These are phyloP conservation scores for Penicillium subrubescens DNA, from an alignment of 495 filamentous ascomycete species.

Conservation along the genomic window DNA sequence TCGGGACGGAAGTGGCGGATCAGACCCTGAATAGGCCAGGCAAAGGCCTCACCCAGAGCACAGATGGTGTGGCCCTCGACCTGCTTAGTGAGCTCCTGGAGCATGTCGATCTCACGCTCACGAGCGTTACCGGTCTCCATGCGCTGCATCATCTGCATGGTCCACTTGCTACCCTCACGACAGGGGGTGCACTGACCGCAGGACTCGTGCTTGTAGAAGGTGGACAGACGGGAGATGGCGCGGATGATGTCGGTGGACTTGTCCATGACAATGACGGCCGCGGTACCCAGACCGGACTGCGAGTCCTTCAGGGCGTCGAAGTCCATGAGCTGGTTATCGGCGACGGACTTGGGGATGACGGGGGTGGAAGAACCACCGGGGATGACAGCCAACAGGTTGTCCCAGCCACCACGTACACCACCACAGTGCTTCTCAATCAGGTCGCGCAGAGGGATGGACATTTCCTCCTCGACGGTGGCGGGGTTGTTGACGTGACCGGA, in stretches of 20 bases:
- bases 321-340: constrained; percentile 96
- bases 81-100: constrained; percentile 98
- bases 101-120: constrained; percentile 95
- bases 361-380: constrained; percentile 96
- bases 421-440: constrained; percentile 98
- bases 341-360: constrained; percentile 82
- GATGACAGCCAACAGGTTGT: constrained; percentile 93
- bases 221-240: constrained; percentile 85
- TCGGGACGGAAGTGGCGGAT: constrained; percentile 98
- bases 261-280: constrained; percentile 98
- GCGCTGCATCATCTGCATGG: constrained; percentile 95
- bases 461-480: constrained; percentile 96
- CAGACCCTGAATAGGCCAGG: constrained; percentile 96
- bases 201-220: constrained; percentile 97
- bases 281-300: constrained; percentile 95
- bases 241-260: constrained; percentile 95
- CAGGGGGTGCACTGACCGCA: constrained; percentile 99
- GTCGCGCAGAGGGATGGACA: constrained; percentile 92
- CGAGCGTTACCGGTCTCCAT: constrained; percentile 89
- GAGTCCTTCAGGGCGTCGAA: constrained; percentile 98
- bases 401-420: constrained; percentile 95
- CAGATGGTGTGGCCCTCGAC: constrained; percentile 99
- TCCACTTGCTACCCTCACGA: constrained; percentile 97
- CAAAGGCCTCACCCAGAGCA: constrained; percentile 95
- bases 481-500: constrained; percentile 99